phyloP scores from a whole-genome alignment of 1,139 yeast species.

The Zygosaccharomyces sapae region DNA sequence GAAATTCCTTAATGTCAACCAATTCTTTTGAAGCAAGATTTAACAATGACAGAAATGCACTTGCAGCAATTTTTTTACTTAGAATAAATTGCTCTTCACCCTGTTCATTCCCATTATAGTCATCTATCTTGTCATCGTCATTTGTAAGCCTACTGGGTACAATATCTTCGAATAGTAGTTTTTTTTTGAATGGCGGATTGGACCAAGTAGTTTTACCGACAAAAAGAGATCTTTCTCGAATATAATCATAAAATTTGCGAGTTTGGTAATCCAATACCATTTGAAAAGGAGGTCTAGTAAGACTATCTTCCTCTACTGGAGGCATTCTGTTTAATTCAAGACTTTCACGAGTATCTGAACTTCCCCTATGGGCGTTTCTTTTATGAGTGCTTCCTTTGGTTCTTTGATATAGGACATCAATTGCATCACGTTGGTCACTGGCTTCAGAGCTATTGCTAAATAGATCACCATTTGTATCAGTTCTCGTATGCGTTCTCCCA shows the following conservation, averaged over 20 bases:
- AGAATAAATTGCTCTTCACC: conserved; percentile 3
- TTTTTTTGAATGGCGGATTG: conserved; percentile 20
- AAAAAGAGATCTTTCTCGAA: conserved; percentile 22
- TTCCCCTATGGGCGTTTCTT: not conserved
- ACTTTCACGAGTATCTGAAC: conserved; percentile 4
- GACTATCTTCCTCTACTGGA: conserved; percentile 6
- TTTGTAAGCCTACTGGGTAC: conserved; percentile 27
- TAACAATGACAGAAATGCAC: conserved; percentile 32
- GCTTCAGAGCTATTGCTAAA: conserved; percentile 12
- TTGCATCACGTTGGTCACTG: conserved; percentile 17
- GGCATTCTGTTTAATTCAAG: conserved; percentile 2
- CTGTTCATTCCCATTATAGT: conserved; percentile 5
- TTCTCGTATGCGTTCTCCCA: conserved; percentile 24
- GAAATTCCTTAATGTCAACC: conserved; percentile 11
- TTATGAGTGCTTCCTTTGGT: conserved; percentile 3
- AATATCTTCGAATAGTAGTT: conserved; percentile 28
- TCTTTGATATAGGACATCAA: conserved; percentile 25
- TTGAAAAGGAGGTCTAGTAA: conserved; percentile 2
- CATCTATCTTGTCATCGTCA: conserved; percentile 6
- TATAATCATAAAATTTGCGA: conserved; percentile 29
- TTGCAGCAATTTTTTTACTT: conserved; percentile 30
- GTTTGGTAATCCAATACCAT: conserved; percentile 26
- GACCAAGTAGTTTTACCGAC: conserved; percentile 23
- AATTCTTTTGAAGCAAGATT: conserved; percentile 28
- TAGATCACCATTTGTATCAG: conserved; percentile 15